Evolutionary conservation across 148 eudicot genomes (phyloP), one percentile per base, ranked within the genome.

Genomic region (Rhododendron kiyosumense): DNA sequence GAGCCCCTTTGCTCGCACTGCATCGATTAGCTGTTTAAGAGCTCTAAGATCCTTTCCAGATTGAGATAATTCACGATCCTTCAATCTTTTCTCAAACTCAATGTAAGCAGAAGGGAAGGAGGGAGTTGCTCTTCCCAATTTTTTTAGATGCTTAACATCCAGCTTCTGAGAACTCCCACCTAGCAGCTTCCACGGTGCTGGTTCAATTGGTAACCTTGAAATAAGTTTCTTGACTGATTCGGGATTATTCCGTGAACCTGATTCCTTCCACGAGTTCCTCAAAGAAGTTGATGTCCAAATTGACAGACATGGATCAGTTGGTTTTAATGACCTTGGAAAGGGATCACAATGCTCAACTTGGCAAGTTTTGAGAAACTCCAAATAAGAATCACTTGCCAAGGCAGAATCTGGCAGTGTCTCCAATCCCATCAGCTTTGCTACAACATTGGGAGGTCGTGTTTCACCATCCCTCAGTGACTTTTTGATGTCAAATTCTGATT

Each of bases 21-120:
- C 92, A 88, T 96, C 96, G 3, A 96, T 87, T 81, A 94, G 92
- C 90, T 94, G 99, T 89, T 96, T 94, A 76, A 96, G 91, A 81
- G 99, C 99, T 90, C 98, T 88, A 63, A 94, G 96, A 87, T 96
- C 98, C 90, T 94, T 96, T 41, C 98, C 98, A 38, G 99, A 93
- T 88, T 93, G 94, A 78, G 91, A 90, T 83, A 96, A 94, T 83
- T 94, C 92, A 5, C 94, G 91, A 91, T 96, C 94, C 78, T 94
- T 94, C 92, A 95, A 91, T 84, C 94, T 93, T 87, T 93, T 94
- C 90, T 96, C 98, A 30, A 93, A 91, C 87, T 94, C 98, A 82
- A 95, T 89, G 87, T 92, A 93, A 84, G 92, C 94, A 78, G 95
- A 93, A 41, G 96, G 92, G 28, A 89, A 92, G 13, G 92, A 83